Evolutionary conservation across 116 monocot genomes (phyloP), one percentile per base, ranked within the genome.

Genomic region (Thalassia testudinum): DNA sequence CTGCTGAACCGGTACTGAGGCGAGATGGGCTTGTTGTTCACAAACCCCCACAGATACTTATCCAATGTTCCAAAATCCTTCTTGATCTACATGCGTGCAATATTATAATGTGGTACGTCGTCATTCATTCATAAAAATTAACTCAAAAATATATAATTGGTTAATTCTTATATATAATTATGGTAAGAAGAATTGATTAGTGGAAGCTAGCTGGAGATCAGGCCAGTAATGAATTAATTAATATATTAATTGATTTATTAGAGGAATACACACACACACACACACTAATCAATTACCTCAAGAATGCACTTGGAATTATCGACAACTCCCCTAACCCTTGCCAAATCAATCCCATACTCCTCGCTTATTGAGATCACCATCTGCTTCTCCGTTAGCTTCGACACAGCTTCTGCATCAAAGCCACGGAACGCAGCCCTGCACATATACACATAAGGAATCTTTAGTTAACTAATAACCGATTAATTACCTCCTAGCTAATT

Each of bases 31-130:
- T 78, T 80, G 80, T 73, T 26, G 72, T 84, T 87, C 24, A 87
- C 83, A 52, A 93, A 93, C 4, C 69, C 66, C 93, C 93, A 93
- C 23, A 93, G 34, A 49, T 87, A 93, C 48, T 72, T 76, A 59
- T 78, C 71, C 16, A 93, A 51, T 5, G 87, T 75, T 1, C 87
- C 87, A 37, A 78, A 81, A 47, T 64, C 69, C 34, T 68, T 64
- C 19, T 20, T 70, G 1, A 92, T 75, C 92, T 92, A 68, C 65
- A 66, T n/a, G 1, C 21, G 42, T 42, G 28, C 15, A 20, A 10
- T 14, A 34, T 34, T 34, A 34, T 34, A 5, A 34, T 3, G 30
- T 10, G 30, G 30, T 34, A 34, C 3, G 3, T 34, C 3, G 30
- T 34, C 6, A 34, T 34, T 5, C 30, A 34, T 34, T 34, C 10